These are phyloP conservation scores for Incumbomyces delicatus DNA, from an alignment of 2,329 filamentous ascomycete species.

Conservation along the genomic window DNA sequence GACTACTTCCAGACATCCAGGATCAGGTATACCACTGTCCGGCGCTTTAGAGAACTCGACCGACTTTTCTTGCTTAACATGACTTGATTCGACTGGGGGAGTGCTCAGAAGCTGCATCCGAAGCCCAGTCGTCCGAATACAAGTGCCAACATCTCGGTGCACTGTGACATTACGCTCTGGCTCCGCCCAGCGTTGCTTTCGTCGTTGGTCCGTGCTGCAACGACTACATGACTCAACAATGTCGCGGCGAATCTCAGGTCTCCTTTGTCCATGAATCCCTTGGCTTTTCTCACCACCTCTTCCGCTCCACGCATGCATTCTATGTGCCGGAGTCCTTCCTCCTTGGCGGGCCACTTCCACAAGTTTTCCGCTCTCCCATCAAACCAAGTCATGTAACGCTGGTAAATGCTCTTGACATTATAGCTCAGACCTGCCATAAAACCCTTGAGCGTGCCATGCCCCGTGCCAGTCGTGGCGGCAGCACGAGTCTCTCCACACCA, in stretches of 20 bases:
- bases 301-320: slow-evolving; percentile 30
- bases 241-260: slow-evolving; percentile 33
- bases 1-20: no score
- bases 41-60: no score
- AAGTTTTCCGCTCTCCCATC: slow-evolving; percentile 28
- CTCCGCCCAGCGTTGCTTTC: slow-evolving; percentile 11
- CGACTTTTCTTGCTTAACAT: no score
- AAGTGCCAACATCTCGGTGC: slow-evolving; percentile 25
- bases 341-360: slow-evolving; percentile 29
- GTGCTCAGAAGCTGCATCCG: no score
- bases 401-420: slow-evolving; percentile 33
- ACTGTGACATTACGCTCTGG: no score
- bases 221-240: slow-evolving; percentile 28
- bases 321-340: slow-evolving; percentile 29
- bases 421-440: slow-evolving; percentile 30
- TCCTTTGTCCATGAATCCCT: slow-evolving; percentile 22
- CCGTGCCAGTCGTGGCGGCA: slow-evolving; percentile 26
- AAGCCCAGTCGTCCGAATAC: slow-evolving; percentile 21
- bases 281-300: slow-evolving; percentile 23
- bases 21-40: no score
- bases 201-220: slow-evolving; percentile 15
- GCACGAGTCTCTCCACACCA: slow-evolving; percentile 27
- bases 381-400: slow-evolving; percentile 27
- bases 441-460: slow-evolving; percentile 27
- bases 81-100: no score